These are phyloP conservation scores for Fraxinus platypoda DNA, from an alignment of 305 asterid species.

Conservation along the genomic window DNA sequence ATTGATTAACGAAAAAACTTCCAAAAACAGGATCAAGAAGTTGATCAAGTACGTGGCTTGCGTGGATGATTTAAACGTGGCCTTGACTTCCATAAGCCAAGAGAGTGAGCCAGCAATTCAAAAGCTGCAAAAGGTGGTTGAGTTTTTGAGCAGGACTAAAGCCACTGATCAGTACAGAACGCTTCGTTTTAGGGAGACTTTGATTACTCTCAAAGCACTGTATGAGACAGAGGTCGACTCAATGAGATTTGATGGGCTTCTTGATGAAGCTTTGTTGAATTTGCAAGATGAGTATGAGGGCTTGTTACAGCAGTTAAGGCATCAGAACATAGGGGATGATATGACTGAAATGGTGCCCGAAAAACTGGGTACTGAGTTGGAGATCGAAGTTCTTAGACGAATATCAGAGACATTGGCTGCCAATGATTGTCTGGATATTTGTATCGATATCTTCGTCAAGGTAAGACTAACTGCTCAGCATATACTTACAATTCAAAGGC, in stretches of 20 bases:
- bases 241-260: conserved; percentile 68
- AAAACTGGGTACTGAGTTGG: conserved; percentile 54
- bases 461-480: conserved; percentile 26
- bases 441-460: conserved; percentile 76
- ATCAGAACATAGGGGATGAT: conserved; percentile 28
- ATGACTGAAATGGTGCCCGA: conserved; percentile 13
- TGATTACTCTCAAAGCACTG: conserved; percentile 62
- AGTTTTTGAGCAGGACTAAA: conserved; percentile 82
- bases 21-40: conserved; percentile 38
- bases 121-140: conserved; percentile 79
- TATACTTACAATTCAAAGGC: neutral
- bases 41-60: conserved; percentile 59
- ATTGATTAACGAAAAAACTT: conserved; percentile 39
- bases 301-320: conserved; percentile 50
- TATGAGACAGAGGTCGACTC: conserved; percentile 70
- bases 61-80: conserved; percentile 49
- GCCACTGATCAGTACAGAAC: conserved; percentile 69
- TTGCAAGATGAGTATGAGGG: conserved; percentile 81
- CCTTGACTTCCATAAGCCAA: conserved; percentile 37
- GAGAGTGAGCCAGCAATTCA: conserved; percentile 69
- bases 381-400: conserved; percentile 51
- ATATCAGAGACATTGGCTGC: conserved; percentile 57
- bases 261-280: conserved; percentile 75
- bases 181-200: conserved; percentile 53
- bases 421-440: conserved; percentile 81